These are phyloP conservation scores for Termitomyces sp. DNA, from an alignment of 768 basidiomycete genomes.

Conservation along the genomic window DNA sequence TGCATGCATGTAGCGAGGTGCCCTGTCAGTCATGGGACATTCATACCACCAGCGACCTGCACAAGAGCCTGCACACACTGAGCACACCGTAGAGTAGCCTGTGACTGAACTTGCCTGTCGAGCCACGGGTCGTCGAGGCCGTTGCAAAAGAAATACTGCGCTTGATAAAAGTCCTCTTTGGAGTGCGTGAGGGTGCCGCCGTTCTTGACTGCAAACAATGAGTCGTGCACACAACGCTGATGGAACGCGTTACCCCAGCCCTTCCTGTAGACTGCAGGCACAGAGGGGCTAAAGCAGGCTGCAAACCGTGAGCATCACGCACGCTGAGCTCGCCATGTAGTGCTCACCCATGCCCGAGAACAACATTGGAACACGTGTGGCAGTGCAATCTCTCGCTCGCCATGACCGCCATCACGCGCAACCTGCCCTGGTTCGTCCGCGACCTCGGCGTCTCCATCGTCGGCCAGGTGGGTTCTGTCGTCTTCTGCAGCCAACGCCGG, in stretches of 20 bases:
- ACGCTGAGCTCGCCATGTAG: not conserved
- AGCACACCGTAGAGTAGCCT: too few relatives aligned
- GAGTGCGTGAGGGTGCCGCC: slow-evolving; percentile 31
- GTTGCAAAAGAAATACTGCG: slow-evolving; percentile 31
- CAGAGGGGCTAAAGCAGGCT: slow-evolving; percentile 36
- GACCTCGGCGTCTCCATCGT: slow-evolving; percentile 79
- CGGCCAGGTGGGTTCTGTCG: slow-evolving; percentile 51
- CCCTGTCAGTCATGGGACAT: not conserved
- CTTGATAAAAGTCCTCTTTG: slow-evolving; percentile 25
- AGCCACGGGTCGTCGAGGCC: slow-evolving; percentile 30
- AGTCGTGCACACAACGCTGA: not conserved
- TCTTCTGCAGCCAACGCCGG: too few relatives aligned
- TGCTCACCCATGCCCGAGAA: slow-evolving; percentile 16
- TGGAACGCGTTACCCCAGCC: slow-evolving; percentile 24
- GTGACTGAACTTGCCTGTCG: slow-evolving; percentile 20
- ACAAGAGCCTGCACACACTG: slow-evolving; percentile 17
- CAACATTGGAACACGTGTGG: slow-evolving; percentile 7
- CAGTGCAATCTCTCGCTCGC: slow-evolving; percentile 6
- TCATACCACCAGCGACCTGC: slow-evolving; percentile 24
- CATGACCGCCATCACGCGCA: slow-evolving; percentile 76
- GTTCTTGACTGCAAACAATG: slow-evolving; percentile 19
- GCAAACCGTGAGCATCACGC: not conserved
- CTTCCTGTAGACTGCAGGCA: slow-evolving; percentile 19
- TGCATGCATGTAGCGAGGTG: not conserved
- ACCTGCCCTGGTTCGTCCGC: slow-evolving; percentile 80